phyloP scores from a whole-genome alignment of 2,329 filamentous ascomycete species.

The Trichophaea hybrida region DNA sequence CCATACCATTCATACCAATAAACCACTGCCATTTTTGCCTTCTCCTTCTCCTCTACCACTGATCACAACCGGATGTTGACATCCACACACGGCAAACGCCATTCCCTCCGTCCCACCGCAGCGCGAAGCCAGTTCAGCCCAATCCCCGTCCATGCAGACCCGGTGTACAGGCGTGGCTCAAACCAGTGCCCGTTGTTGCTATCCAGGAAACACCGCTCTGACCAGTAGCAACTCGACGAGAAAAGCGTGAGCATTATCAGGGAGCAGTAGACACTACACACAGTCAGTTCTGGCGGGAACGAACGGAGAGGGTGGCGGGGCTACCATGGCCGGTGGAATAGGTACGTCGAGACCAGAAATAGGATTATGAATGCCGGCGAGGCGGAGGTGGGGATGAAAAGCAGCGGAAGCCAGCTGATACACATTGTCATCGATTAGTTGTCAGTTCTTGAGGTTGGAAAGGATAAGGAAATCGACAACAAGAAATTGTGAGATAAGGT shows the following conservation, averaged over 20 bases:
- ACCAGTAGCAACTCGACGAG: slow-evolving; percentile 80
- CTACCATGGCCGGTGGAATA: slow-evolving; percentile 77
- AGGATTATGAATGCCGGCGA: slow-evolving; percentile 74
- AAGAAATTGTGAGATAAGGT: not conserved
- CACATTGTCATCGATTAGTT: not conserved
- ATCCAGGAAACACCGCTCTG: slow-evolving; percentile 83
- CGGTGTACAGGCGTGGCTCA: slow-evolving; percentile 51
- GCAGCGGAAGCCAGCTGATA: slow-evolving; percentile 64
- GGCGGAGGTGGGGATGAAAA: slow-evolving; percentile 77
- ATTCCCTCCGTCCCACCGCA: slow-evolving; percentile 67
- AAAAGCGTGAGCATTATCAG: slow-evolving; percentile 90
- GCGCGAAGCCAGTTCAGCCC: slow-evolving; percentile 77
- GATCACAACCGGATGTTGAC: slow-evolving; percentile 59
- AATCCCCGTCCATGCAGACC: slow-evolving; percentile 56
- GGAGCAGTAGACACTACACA: slow-evolving; percentile 73
- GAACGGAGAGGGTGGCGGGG: not conserved
- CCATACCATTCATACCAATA: not conserved
- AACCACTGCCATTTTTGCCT: not conserved
- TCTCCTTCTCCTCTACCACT: not conserved
- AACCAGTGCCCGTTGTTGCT: slow-evolving; percentile 80
- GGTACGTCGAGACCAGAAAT: slow-evolving; percentile 86
- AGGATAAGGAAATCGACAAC: slow-evolving; percentile 7
- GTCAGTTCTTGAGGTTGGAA: not conserved
- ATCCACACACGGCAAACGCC: slow-evolving; percentile 83
- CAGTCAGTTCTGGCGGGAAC: not conserved